Base-by-base conservation (phyloP, 306 rosid genomes). In the Abrus pulchellus region DNA sequence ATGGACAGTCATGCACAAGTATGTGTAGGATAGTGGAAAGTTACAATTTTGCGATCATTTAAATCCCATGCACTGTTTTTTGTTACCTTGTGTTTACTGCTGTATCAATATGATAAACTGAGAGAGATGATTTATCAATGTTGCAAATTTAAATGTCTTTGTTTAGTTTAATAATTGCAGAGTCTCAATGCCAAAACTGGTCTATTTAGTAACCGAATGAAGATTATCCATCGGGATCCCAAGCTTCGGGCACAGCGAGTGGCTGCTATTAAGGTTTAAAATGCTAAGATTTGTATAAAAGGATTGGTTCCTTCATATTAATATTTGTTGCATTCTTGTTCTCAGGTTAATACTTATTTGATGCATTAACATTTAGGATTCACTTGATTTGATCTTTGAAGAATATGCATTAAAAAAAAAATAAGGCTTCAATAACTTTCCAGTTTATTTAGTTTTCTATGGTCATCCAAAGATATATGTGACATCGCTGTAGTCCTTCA, bases 141-240 rank as follows among this genome's bases (percentile, higher is more conserved):
- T 70, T 87, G 79, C 82, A 83, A 82, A 76, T 87, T 88, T 90
- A 89, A 90, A 80, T 85, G 80, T 88, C 79, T 87, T 77, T 79
- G 82, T 91, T 87, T 94, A 93, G 98, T 87, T 92, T 88, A 86
- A 86, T 91, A 90, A 59, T 91, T 90, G 89, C 99, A 94, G 99
- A 93, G 92, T 91, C 94, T 94, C 84, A 94, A 94, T 91, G 97
- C 92, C 59, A 94, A 90, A 88, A 94, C 97, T 41, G 99, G 99
- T 86, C 83, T 94, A 30, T 93, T 94, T 89, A 94, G 99, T 85
- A 94, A 94, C 85, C 89, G 97, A 76, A 94, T 94, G 99, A 94
- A 86, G 94, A 94, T 94, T 67, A 94, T 94, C 77, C 99, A 94
- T 84, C 87, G 88, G 47, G 88, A 94, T 86, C 99, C 97, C 33